phyloP scores from a whole-genome alignment of 768 basidiomycete species.

The Cystobasidium ongulense region DNA sequence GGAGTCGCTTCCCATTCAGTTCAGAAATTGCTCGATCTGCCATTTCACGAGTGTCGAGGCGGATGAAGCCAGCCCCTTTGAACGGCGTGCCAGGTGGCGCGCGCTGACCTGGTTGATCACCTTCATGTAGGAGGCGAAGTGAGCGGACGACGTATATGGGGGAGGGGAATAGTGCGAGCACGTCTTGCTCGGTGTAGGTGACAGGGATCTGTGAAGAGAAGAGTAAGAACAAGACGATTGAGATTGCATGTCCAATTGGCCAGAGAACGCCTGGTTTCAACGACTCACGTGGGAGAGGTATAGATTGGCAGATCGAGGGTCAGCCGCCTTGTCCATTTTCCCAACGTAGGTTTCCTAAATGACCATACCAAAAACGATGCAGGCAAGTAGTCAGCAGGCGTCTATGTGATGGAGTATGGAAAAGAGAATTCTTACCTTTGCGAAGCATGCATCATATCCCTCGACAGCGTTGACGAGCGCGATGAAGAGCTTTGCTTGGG shows the following conservation, averaged over 20 bases:
- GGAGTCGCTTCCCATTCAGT: slow-evolving; percentile 19
- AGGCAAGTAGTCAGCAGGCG: no score
- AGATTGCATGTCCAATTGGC: background rate
- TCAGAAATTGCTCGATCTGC: slow-evolving; percentile 3
- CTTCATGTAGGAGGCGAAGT: background rate
- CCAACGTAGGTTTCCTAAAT: slow-evolving; percentile 22
- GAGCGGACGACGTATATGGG: background rate
- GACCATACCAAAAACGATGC: background rate
- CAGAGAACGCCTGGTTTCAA: background rate
- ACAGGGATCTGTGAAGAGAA: slow-evolving; percentile 10
- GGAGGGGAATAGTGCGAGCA: slow-evolving; percentile 6
- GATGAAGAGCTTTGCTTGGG: slow-evolving; percentile 5
- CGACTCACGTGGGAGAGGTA: slow-evolving; percentile 28
- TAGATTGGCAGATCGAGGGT: slow-evolving; percentile 18
- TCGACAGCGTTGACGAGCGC: background rate
- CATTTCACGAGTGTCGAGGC: slow-evolving; percentile 5
- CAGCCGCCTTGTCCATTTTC: slow-evolving; percentile 18
- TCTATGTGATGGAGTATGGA: no score
- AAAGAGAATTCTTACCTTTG: slow-evolving; percentile 14
- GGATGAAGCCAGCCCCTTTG: slow-evolving; percentile 19
- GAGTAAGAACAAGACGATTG: background rate
- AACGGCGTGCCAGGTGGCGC: background rate
- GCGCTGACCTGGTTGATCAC: slow-evolving; percentile 11
- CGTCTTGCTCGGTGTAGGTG: slow-evolving; percentile 11
- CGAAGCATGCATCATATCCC: slow-evolving; percentile 17